These are phyloP conservation scores for Mycena chlorophos DNA, from an alignment of 768 basidiomycete genomes.

Conservation along the genomic window DNA sequence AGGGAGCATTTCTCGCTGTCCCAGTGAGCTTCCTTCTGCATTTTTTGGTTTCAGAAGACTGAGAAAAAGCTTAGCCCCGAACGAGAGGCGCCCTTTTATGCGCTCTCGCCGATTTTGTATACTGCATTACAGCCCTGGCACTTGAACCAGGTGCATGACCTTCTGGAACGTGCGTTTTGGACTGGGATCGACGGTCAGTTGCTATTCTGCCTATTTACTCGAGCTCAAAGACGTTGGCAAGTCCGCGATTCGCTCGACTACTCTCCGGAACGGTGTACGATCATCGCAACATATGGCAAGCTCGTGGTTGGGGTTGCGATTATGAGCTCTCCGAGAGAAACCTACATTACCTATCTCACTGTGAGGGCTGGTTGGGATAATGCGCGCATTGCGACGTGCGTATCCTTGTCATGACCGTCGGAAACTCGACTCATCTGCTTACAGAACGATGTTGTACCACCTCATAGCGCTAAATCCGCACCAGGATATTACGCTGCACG, in stretches of 20 bases:
- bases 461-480: conserved; percentile 69
- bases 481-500: conserved; percentile 80
- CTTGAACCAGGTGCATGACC: conserved; percentile 68
- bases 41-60: background rate
- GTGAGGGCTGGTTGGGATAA: conserved; percentile 83
- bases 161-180: conserved; percentile 73
- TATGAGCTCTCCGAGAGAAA: conserved; percentile 75
- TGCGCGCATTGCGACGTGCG: conserved; percentile 73
- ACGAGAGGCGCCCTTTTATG: conserved; percentile 43
- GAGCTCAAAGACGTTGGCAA: conserved; percentile 29
- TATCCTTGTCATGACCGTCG: too few species aligned
- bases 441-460: conserved; percentile 76
- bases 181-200: conserved; percentile 67
- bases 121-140: conserved; percentile 58
- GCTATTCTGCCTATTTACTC: conserved; percentile 1
- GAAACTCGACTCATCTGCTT: too few species aligned
- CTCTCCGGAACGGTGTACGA: conserved; percentile 68
- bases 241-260: conserved; percentile 72
- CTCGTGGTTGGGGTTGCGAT: conserved; percentile 77
- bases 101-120: conserved; percentile 60
- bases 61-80: conserved; percentile 37
- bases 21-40: conserved; percentile 47
- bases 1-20: conserved; percentile 60
- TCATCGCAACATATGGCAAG: conserved; percentile 70
- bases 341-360: conserved; percentile 80